Evolutionary conservation across 192 early-diverging fungal genomes (phyloP).

Genomic region (Rhizophagus clarus): DNA sequence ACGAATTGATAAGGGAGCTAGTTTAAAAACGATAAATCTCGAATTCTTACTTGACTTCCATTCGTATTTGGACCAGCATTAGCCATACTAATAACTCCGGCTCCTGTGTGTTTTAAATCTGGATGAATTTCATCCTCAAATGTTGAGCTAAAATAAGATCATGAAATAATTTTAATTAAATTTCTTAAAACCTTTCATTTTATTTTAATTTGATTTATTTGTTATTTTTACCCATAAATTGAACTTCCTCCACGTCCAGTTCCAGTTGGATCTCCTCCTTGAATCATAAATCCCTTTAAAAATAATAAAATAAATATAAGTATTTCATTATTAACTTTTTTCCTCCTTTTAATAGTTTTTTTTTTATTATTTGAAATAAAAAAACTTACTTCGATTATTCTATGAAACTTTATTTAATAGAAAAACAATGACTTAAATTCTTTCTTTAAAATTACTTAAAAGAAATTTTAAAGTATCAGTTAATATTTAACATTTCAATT

Average conservation of each 20-base stretch:
- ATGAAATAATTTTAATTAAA: too few species aligned
- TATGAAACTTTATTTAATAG: constrained; percentile 15
- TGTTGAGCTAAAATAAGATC: neutral
- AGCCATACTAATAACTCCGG: constrained; percentile 90
- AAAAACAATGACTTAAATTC: neutral
- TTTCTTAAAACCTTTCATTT: too few species aligned
- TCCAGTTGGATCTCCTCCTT: constrained; percentile 96
- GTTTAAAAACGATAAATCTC: neutral
- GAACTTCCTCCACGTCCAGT: constrained; percentile 86
- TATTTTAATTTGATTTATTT: too few species aligned
- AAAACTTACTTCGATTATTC: constrained; percentile 1
- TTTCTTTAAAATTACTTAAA: neutral
- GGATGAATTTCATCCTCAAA: constrained; percentile 85
- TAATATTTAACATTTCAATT: neutral
- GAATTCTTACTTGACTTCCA: constrained; percentile 56
- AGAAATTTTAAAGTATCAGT: too few species aligned
- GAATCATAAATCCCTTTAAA: constrained; percentile 91
- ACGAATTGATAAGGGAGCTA: neutral
- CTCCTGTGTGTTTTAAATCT: constrained; percentile 80
- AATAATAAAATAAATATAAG: neutral
- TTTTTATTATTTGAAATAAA: neutral
- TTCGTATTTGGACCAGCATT: constrained; percentile 74
- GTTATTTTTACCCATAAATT: constrained; percentile 79
- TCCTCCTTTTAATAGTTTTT: neutral
- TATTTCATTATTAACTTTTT: neutral